Conservation (phyloP, 2,329 filamentous ascomycete genomes). For the Zymoseptoria pseudotritici region DNA sequence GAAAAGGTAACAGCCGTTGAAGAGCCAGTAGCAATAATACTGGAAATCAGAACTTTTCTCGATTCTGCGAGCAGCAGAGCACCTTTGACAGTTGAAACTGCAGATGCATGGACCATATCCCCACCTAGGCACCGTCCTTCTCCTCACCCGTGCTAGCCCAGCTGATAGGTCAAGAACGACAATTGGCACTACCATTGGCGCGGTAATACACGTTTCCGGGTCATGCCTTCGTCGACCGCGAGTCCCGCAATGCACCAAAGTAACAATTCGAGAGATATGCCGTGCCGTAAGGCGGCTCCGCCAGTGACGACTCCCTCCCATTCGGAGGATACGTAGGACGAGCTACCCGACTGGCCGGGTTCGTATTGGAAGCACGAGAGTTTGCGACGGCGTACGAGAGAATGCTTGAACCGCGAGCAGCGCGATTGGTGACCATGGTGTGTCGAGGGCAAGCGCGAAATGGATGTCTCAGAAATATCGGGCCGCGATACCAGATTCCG, state of each 20-base stretch:
- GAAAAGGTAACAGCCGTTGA: neutral
- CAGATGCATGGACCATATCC: too few species aligned
- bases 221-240: neutral
- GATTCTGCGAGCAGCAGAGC: too few species aligned
- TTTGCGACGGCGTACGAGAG: neutral
- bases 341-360: neutral
- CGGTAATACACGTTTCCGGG: neutral
- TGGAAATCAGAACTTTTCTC: too few species aligned
- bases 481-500: neutral
- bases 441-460: neutral
- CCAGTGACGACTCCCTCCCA: neutral
- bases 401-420: neutral
- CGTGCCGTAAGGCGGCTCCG: neutral
- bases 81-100: too few species aligned
- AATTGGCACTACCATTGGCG: neutral
- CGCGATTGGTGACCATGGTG: neutral
- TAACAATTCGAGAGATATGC: neutral
- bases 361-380: neutral
- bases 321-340: neutral
- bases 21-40: neutral
- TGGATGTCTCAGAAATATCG: neutral
- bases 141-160: too few species aligned
- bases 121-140: too few species aligned
- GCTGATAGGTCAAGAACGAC: neutral
- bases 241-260: neutral